phyloP scores from a whole-genome alignment of 2,329 filamentous ascomycete genomes.

The Paecilomyces fulvus region DNA sequence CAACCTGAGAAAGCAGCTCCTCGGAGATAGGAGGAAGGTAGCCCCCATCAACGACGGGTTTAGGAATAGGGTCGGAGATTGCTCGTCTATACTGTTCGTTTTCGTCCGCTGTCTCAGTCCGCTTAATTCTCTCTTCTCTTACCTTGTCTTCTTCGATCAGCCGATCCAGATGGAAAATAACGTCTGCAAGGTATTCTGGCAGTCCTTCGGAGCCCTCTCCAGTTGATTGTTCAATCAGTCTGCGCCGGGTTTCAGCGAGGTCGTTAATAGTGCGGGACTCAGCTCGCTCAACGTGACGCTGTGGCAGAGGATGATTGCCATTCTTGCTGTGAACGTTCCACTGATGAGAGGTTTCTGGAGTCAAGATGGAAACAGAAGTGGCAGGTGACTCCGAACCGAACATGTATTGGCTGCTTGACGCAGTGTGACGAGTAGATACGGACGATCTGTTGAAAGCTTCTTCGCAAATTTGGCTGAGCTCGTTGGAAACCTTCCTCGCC shows the following conservation, averaged over 20 bases:
- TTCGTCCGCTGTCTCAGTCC: neutral
- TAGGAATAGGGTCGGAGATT: slow-evolving; percentile 12
- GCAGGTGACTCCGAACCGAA: slow-evolving; percentile 45
- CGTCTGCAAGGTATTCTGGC: slow-evolving; percentile 47
- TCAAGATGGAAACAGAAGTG: slow-evolving; percentile 29
- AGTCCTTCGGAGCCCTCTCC: slow-evolving; percentile 35
- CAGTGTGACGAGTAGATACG: slow-evolving; percentile 42
- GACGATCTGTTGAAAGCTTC: slow-evolving; percentile 75
- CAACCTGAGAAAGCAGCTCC: slow-evolving; percentile 25
- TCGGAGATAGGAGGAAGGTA: slow-evolving; percentile 46
- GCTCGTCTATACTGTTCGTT: slow-evolving; percentile 4
- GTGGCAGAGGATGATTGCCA: slow-evolving; percentile 36
- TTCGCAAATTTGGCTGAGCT: slow-evolving; percentile 83
- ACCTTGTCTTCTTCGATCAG: slow-evolving; percentile 40
- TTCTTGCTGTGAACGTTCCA: slow-evolving; percentile 9
- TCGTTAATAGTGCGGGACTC: slow-evolving; percentile 47
- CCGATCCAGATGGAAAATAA: slow-evolving; percentile 53
- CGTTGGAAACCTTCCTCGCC: slow-evolving; percentile 71
- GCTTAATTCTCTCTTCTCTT: slow-evolving; percentile 5
- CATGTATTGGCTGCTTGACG: slow-evolving; percentile 28
- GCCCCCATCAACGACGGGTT: slow-evolving; percentile 8
- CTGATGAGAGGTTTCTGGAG: slow-evolving; percentile 18
- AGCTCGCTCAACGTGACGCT: slow-evolving; percentile 39
- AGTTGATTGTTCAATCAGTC: slow-evolving; percentile 45
- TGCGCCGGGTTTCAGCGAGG: slow-evolving; percentile 50